Base-by-base conservation (phyloP, 108 stramenopile species). In the Skeletonema tropicum region DNA sequence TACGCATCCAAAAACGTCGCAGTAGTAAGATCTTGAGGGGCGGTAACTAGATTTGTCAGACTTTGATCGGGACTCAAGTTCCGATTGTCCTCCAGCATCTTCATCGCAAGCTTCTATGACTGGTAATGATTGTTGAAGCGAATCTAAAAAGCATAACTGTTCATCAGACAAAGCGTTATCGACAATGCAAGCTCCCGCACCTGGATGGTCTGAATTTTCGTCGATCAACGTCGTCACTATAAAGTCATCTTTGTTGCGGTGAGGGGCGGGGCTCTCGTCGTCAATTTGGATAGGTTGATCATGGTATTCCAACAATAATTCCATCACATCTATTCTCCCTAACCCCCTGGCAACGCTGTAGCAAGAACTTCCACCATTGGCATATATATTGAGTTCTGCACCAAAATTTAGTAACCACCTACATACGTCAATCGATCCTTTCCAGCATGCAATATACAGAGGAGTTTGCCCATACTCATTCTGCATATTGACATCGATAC, bases 381-480 rank as follows among this genome's bases (percentile, higher is more conserved):
- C 85, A 35, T 46, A 33, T 6, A 85, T 70, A 1, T 9, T 59
- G 8, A 60, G 26, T 88, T 87, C 86, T 26, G 88, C 90, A 8
- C 91, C 91, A 72, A 71, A 84, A 14, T 90, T 68, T 30, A 94
- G 66, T 15, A 94, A 65, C 59, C 71, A 39, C 33, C 10, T 8
- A 88, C 82, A 35, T n/a, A 86, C 72, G 0, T 64, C 58, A 7
- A 59, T 26, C 65, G 85, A 76, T 13, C 90, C 90, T 38, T 70
- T 77, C 91, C 89, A 92, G 30, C 83, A 85, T 9, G 89, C 86
- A 32, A 93, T 67, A 79, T 92, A 95, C 61, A 95, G 58, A 3
- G 89, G 80, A 7, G 89, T 86, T 57, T 95, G 94, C 5, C 89
- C 89, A 60, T 92, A 95, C 41, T 88, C 88, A 68, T 94, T 92